phyloP scores from a whole-genome alignment of 176 grass and related monocot genomes.

The Poa pratensis region DNA sequence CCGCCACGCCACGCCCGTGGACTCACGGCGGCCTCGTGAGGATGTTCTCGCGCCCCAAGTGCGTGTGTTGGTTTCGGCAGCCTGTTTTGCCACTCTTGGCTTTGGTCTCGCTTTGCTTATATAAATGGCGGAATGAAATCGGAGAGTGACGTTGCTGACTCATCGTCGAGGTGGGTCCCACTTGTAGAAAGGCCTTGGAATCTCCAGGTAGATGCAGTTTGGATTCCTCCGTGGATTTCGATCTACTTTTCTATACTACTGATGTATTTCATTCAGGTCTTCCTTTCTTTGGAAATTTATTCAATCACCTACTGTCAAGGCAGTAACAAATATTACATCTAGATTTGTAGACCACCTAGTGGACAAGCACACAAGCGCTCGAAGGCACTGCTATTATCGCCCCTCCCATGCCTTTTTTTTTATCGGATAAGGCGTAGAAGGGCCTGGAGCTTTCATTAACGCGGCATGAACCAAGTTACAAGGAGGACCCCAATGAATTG shows the following conservation, averaged over 20 bases:
- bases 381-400: too few species aligned
- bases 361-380: too few species aligned
- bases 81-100: constrained; percentile 5
- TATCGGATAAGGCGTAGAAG: too few species aligned
- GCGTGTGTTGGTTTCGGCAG: constrained; percentile 34
- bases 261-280: too few species aligned
- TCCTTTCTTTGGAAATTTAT: too few species aligned
- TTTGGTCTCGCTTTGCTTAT: constrained; percentile 13
- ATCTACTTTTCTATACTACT: background rate
- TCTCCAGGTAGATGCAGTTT: constrained; percentile 51
- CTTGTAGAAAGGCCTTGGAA: background rate
- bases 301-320: too few species aligned
- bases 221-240: constrained; percentile 38
- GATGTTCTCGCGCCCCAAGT: background rate
- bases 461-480: too few species aligned
- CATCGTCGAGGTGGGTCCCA: background rate
- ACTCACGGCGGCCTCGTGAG: background rate
- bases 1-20: background rate
- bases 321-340: too few species aligned
- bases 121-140: background rate
- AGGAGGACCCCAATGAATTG: too few species aligned
- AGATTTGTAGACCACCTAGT: too few species aligned
- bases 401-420: too few species aligned
- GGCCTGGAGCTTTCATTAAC: too few species aligned
- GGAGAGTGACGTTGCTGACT: background rate